These are phyloP conservation scores for Fallopia convolvulus DNA, from an alignment of 148 eudicot species.

Conservation along the genomic window DNA sequence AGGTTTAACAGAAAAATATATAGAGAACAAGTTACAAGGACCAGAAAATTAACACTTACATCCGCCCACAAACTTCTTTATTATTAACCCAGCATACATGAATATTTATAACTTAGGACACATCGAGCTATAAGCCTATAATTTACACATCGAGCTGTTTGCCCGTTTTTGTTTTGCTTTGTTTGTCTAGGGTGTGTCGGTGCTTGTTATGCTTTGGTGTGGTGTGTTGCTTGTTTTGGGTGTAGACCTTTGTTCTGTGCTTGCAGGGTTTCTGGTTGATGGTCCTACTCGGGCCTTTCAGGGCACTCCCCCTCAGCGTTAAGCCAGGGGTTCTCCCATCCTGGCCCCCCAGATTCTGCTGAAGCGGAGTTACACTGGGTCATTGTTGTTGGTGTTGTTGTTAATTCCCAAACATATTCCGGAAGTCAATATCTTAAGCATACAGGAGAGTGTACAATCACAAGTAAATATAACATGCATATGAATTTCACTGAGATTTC, in stretches of 20 bases:
- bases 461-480: background rate
- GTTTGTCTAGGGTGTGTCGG: no score
- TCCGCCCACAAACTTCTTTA: background rate
- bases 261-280: no score
- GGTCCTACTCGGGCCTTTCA: no score
- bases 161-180: no score
- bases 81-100: background rate
- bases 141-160: background rate
- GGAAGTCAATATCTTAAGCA: background rate
- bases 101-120: background rate
- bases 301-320: no score
- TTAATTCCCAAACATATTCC: background rate
- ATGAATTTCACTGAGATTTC: background rate
- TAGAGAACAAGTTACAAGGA: background rate
- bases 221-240: no score
- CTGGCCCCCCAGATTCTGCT: no score
- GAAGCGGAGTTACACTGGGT: no score
- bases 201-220: no score
- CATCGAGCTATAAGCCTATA: background rate
- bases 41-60: background rate
- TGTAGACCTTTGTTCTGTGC: no score
- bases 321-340: no score
- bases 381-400: no score
- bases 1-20: background rate
- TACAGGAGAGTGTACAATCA: background rate